Evolutionary conservation across 2,329 filamentous ascomycete genomes (phyloP).

Genomic region (Fusarium pseudograminearum): DNA sequence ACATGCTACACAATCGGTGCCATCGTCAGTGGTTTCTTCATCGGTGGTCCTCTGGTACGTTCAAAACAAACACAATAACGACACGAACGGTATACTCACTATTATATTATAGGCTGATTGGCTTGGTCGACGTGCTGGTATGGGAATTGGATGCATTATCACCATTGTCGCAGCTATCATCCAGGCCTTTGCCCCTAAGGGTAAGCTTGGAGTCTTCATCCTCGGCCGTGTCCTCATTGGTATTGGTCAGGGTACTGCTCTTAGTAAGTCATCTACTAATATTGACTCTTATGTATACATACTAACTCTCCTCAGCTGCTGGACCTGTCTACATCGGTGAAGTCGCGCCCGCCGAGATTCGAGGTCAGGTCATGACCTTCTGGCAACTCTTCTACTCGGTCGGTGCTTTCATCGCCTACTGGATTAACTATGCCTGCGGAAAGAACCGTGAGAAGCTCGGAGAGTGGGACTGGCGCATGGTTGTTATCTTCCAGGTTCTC

Average conservation of each 20-base stretch:
- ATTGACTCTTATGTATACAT: background rate
- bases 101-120: conserved; percentile 60
- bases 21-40: conserved; percentile 76
- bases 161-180: conserved; percentile 77
- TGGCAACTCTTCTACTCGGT: conserved; percentile 76
- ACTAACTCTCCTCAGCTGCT: conserved; percentile 59
- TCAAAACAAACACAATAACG: background rate
- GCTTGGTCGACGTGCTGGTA: conserved; percentile 72
- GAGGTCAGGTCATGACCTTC: conserved; percentile 74
- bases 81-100: conserved; percentile 20
- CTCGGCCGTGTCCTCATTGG: conserved; percentile 76
- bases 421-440: conserved; percentile 73
- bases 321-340: conserved; percentile 80
- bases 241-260: conserved; percentile 75
- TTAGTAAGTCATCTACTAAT: conserved; percentile 53
- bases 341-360: conserved; percentile 71
- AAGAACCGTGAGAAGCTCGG: conserved; percentile 67
- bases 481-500: conserved; percentile 79
- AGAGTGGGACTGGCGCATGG: conserved; percentile 80
- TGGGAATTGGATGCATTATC: conserved; percentile 72
- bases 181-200: conserved; percentile 72
- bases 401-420: conserved; percentile 64
- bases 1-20: conserved; percentile 78
- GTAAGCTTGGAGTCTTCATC: conserved; percentile 74
- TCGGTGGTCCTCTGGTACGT: conserved; percentile 69